Evolutionary conservation across 768 basidiomycete species (phyloP).

Genomic region (Psilocybe tampanensis): DNA sequence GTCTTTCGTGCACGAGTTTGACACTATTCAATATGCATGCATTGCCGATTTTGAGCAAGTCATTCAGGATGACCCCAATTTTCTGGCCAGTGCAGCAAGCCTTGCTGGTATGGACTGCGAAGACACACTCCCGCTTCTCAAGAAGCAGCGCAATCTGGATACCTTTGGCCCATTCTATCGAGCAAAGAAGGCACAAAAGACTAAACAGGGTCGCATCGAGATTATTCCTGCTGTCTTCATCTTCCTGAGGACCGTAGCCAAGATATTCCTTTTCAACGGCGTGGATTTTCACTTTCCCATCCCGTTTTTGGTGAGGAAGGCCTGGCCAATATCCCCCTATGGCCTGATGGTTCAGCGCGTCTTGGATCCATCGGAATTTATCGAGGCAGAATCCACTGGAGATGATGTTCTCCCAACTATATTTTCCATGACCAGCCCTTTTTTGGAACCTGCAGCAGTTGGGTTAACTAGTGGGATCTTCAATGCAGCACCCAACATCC

Average conservation of each 20-base stretch:
- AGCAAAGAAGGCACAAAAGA: slow-evolving; percentile 41
- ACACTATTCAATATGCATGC: slow-evolving; percentile 79
- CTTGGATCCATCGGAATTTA: slow-evolving; percentile 65
- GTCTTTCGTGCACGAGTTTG: slow-evolving; percentile 71
- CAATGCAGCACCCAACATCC: slow-evolving; percentile 39
- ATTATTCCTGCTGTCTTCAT: slow-evolving; percentile 69
- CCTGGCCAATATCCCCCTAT: slow-evolving; percentile 79
- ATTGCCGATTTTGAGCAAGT: slow-evolving; percentile 70
- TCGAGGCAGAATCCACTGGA: slow-evolving; percentile 66
- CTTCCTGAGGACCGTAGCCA: slow-evolving; percentile 75
- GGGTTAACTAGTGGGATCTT: slow-evolving; percentile 67
- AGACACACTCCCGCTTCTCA: no score
- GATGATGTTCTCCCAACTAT: slow-evolving; percentile 77
- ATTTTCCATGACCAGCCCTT: slow-evolving; percentile 77
- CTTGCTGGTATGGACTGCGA: slow-evolving; percentile 31
- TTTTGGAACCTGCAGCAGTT: slow-evolving; percentile 72
- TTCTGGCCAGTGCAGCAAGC: slow-evolving; percentile 31
- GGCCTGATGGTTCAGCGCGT: slow-evolving; percentile 80
- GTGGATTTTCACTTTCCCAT: slow-evolving; percentile 76
- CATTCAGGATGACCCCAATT: slow-evolving; percentile 24
- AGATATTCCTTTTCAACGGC: slow-evolving; percentile 72
- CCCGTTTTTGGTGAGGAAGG: slow-evolving; percentile 78
- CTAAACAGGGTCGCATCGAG: slow-evolving; percentile 30
- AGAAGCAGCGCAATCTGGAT: slow-evolving; percentile 28
- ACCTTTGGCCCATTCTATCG: slow-evolving; percentile 60